Conservation (phyloP, 371 early-diverging fungal genomes). For the Saksenaea vasiformis region DNA sequence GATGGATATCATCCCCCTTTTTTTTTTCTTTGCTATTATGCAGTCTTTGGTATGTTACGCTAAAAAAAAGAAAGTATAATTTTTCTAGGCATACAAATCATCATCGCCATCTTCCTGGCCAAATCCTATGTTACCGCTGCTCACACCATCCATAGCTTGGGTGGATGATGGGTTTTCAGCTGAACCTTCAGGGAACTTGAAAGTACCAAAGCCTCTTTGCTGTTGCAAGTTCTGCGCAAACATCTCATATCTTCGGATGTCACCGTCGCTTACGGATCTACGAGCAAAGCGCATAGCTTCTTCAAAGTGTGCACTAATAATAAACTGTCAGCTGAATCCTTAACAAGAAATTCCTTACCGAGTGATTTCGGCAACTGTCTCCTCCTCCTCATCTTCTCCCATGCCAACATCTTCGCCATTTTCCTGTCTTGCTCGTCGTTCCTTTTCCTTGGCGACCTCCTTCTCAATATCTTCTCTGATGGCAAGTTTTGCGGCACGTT, state of each 20-base stretch:
- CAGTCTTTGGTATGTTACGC: too few relatives aligned
- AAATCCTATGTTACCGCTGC: slow-evolving; percentile 41
- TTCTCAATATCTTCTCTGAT: slow-evolving; percentile 98
- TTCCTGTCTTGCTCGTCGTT: slow-evolving; percentile 67
- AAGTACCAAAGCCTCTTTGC: slow-evolving; percentile 85
- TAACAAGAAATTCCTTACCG: slow-evolving; percentile 28
- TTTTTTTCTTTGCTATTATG: too few relatives aligned
- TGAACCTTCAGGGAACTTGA: slow-evolving; percentile 88
- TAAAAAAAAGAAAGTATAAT: not conserved
- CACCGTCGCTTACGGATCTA: slow-evolving; percentile 95
- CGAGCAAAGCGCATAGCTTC: slow-evolving; percentile 98
- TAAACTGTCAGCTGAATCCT: too few relatives aligned
- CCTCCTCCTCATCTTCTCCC: slow-evolving; percentile 77
- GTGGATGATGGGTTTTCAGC: slow-evolving; percentile 37
- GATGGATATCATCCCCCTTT: too few relatives aligned
- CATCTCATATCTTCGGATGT: slow-evolving; percentile 99
- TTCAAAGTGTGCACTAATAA: slow-evolving; percentile 88
- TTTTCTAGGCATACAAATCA: slow-evolving; percentile 57
- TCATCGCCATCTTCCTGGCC: slow-evolving; percentile 56
- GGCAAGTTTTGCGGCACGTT: slow-evolving; percentile 99
- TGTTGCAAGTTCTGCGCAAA: slow-evolving; percentile 98
- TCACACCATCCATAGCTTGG: slow-evolving; percentile 34
- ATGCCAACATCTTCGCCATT: slow-evolving; percentile 71
- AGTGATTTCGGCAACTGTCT: slow-evolving; percentile 93
- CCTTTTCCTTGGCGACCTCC: slow-evolving; percentile 79